Percentiles rank a stretch among this genome's conserved stretches.
phyloP scores from a whole-genome alignment of 768 basidiomycete species.

The Pulveroboletus sp. region DNA sequence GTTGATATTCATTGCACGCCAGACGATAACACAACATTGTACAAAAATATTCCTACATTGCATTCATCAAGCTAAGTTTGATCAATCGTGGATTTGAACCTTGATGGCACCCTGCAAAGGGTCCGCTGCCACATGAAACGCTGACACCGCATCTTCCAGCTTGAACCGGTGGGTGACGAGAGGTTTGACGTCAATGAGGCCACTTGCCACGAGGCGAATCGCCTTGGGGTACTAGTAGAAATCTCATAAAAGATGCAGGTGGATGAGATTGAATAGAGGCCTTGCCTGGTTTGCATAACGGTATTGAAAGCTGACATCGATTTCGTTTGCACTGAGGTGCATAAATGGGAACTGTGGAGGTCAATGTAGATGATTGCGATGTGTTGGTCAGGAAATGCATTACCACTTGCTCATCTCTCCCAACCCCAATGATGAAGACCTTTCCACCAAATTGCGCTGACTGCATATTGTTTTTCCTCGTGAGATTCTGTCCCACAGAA shows the following conservation, averaged over 20 bases:
- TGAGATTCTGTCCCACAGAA: background rate
- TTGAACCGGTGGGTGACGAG: constrained; percentile 75
- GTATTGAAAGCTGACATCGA: constrained; percentile 65
- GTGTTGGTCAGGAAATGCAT: constrained; percentile 10
- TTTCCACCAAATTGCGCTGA: constrained; percentile 63
- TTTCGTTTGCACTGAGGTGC: constrained; percentile 67
- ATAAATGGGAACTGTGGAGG: constrained; percentile 58
- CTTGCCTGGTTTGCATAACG: constrained; percentile 60
- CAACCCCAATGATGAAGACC: constrained; percentile 68
- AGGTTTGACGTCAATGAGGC: constrained; percentile 67
- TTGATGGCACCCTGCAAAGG: constrained; percentile 64
- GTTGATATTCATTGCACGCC: background rate
- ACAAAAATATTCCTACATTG: background rate
- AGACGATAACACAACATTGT: background rate
- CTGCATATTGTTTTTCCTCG: constrained; percentile 25
- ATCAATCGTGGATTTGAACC: constrained; percentile 56
- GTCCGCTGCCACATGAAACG: constrained; percentile 75
- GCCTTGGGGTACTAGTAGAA: constrained; percentile 70
- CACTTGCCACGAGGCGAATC: constrained; percentile 72
- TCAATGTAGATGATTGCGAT: background rate
- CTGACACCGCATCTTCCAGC: constrained; percentile 68
- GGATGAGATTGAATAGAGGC: background rate
- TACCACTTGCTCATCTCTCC: constrained; percentile 57
- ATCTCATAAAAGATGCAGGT: background rate
- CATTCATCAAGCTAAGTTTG: background rate